A percentile compares a stretch with the other conserved stretches of the same genome.
Evolutionary conservation across 2,329 filamentous ascomycete species (phyloP).

Genomic region (Pseudocercospora vitis): DNA sequence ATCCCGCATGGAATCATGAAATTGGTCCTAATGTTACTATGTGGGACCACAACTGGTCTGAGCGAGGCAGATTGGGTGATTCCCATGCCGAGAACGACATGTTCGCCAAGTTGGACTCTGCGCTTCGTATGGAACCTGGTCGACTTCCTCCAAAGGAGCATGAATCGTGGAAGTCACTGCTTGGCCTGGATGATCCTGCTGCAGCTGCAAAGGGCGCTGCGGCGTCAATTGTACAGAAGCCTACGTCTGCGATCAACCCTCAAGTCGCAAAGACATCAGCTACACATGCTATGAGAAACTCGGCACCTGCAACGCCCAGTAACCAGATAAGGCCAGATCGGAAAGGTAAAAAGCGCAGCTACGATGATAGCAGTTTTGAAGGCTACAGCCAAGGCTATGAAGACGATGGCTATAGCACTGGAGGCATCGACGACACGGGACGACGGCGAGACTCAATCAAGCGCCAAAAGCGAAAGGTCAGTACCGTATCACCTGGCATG

Average conservation of each 20-base stretch:
- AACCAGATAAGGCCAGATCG: constrained; percentile 61
- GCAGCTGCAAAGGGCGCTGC: constrained; percentile 33
- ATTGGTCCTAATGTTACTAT: constrained; percentile 12
- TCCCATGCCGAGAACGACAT: constrained; percentile 33
- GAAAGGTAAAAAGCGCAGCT: constrained; percentile 70
- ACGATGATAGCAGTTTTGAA: constrained; percentile 71
- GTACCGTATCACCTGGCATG: constrained; percentile 3
- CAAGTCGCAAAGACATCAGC: constrained; percentile 31
- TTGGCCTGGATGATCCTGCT: constrained; percentile 47
- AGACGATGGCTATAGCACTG: constrained; percentile 71
- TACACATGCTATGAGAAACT: constrained; percentile 24
- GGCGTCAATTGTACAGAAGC: constrained; percentile 9
- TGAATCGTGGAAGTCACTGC: constrained; percentile 44
- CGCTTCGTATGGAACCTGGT: constrained; percentile 46
- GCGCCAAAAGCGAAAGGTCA: constrained; percentile 35
- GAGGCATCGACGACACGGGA: constrained; percentile 62
- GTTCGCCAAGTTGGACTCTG: constrained; percentile 42
- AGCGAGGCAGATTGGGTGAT: constrained; percentile 42
- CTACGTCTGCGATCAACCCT: constrained; percentile 27
- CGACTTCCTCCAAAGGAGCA: constrained; percentile 44
- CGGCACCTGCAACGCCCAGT: constrained; percentile 42
- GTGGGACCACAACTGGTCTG: constrained; percentile 42
- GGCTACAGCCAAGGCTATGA: constrained; percentile 71
- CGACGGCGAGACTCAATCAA: constrained; percentile 28
- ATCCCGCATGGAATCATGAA: constrained; percentile 33